Evolutionary conservation across 768 basidiomycete species (phyloP).

Genomic region (Podaxis sp.): DNA sequence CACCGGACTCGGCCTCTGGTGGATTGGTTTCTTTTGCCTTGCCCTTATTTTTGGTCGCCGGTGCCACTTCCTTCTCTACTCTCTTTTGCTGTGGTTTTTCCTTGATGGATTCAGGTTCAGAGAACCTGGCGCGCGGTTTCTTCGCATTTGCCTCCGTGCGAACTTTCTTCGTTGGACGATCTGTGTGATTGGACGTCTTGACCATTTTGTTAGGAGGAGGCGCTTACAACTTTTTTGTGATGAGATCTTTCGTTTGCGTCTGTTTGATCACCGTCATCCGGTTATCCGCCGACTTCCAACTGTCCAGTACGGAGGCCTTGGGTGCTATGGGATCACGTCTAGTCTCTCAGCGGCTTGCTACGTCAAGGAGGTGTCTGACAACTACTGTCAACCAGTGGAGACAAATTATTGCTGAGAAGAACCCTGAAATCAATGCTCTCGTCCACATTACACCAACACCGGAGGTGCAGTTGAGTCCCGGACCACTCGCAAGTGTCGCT

Average conservation of each 20-base stretch:
- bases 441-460: slow-evolving; percentile 30
- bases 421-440: slow-evolving; percentile 55
- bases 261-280: slow-evolving; percentile 9
- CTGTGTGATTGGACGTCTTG: neutral
- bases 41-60: slow-evolving; percentile 21
- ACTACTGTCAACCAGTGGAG: slow-evolving; percentile 23
- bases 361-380: neutral
- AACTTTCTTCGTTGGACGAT: slow-evolving; percentile 9
- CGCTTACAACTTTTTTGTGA: slow-evolving; percentile 5
- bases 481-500: slow-evolving; percentile 39
- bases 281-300: neutral
- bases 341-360: neutral
- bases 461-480: neutral
- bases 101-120: slow-evolving; percentile 14
- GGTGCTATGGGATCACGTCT: neutral
- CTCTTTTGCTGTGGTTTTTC: neutral
- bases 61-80: neutral
- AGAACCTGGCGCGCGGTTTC: slow-evolving; percentile 11
- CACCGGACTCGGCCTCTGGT: slow-evolving; percentile 18
- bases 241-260: slow-evolving; percentile 10
- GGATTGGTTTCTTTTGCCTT: slow-evolving; percentile 22
- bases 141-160: slow-evolving; percentile 4
- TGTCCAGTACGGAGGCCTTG: neutral
- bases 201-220: slow-evolving; percentile 3
- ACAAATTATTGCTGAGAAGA: slow-evolving; percentile 31